Conservation (phyloP, 768 basidiomycete genomes). For the Rhizopogon salebrosus region DNA sequence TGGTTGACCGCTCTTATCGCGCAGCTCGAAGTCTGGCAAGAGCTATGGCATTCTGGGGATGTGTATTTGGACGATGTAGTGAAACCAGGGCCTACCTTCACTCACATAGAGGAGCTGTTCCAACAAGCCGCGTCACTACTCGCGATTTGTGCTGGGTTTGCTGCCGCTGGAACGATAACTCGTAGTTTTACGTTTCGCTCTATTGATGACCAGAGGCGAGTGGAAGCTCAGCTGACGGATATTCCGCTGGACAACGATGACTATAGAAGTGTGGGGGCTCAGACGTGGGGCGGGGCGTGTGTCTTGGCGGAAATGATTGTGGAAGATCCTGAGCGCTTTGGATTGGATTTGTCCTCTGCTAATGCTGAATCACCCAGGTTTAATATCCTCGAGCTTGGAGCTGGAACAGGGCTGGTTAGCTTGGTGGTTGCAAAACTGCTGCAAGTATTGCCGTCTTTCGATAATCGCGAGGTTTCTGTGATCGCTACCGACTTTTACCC, state of each 20-base stretch:
- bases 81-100: background rate
- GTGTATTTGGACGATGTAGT: background rate
- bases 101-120: constrained; percentile 33
- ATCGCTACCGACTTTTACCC: constrained; percentile 48
- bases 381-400: constrained; percentile 49
- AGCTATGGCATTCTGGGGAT: background rate
- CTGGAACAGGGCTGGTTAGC: constrained; percentile 52
- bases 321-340: constrained; percentile 49
- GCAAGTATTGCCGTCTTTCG: background rate
- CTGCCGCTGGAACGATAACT: constrained; percentile 53
- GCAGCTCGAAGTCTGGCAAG: constrained; percentile 21
- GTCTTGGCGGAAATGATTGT: constrained; percentile 73
- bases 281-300: constrained; percentile 87
- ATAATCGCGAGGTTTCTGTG: constrained; percentile 19
- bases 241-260: constrained; percentile 67
- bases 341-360: constrained; percentile 18
- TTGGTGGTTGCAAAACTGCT: constrained; percentile 34
- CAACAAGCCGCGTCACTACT: constrained; percentile 55
- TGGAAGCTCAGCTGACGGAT: constrained; percentile 53
- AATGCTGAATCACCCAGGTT: constrained; percentile 11
- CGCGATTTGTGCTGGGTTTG: constrained; percentile 59
- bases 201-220: constrained; percentile 5
- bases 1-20: constrained; percentile 71
- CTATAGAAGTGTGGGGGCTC: constrained; percentile 70
- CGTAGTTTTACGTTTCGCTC: constrained; percentile 47